Evolutionary conservation across 2,329 filamentous ascomycete species (phyloP), one percentile per base, ranked within the genome.

Genomic region (Aspergillus pseudonomiae): DNA sequence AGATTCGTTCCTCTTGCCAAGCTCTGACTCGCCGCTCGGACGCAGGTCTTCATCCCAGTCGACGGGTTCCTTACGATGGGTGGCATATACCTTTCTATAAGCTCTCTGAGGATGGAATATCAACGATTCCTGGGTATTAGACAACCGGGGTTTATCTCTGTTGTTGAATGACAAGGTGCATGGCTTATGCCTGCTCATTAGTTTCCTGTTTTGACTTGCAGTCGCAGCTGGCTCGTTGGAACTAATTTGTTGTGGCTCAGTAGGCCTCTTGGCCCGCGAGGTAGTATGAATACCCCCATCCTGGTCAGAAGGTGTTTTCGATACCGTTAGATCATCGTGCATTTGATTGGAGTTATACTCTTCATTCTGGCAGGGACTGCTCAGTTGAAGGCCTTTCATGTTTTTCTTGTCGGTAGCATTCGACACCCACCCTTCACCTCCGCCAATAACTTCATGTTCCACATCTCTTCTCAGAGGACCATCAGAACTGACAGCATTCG

Each of bases 11-110:
- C 56, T 54, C 26, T 57, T 63, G 7, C 43, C n/a, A n/a, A 6
- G 24, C 43, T 41, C 54, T 6, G 24, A n/a, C 34, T 59, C 66
- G 14, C 70, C 68, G 36, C 69, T 76, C 30, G 68, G 69, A 16
- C 73, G 69, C 43, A 75, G 64, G 34, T 73, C 72, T 66, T 77
- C 72, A 54, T 73, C 71, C 74, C 72, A 75, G 56, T 76, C 71
- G 16, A 76, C 69, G 19, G 66, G 60, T 4, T 46, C 56, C 46
- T 68, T 68, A 6, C 62, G 57, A 14, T 62, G 60, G 5, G 63
- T 36, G 46, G 58, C 68, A 59, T 71, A 66, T 11, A 57, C 63
- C 19, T 71, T 71, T 39, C 60, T 69, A 14, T 61, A 64, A 5
- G 63, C 59, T 16, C 62, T 64, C 24, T 62, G 68, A 16, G 59